Conservation (phyloP, 2,329 filamentous ascomycete genomes). For the Balansia obtecta region DNA sequence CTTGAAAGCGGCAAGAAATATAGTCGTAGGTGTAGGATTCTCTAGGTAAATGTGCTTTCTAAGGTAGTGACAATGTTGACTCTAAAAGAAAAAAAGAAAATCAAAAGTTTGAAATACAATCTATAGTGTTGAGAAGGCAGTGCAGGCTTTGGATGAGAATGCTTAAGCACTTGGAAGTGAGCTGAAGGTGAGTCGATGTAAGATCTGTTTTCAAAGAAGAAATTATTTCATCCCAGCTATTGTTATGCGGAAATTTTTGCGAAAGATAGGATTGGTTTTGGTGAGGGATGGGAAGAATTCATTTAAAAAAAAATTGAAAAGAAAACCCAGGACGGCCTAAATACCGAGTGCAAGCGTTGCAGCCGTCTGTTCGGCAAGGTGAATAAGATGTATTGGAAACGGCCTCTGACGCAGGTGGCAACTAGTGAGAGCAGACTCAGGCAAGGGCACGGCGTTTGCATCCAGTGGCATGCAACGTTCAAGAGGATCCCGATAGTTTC, state of each 20-base stretch:
- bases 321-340: not conserved
- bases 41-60: no score
- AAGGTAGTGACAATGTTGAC: no score
- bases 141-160: not conserved
- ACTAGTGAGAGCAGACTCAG: not conserved
- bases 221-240: no score
- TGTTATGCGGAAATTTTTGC: not conserved
- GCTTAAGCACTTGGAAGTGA: not conserved
- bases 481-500: not conserved
- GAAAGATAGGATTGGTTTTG: not conserved
- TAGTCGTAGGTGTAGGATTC: no score
- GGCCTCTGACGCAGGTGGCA: not conserved
- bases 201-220: not conserved
- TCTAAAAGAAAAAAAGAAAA: no score
- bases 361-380: not conserved
- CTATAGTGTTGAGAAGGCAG: no score
- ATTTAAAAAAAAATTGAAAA: not conserved
- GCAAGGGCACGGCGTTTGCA: not conserved
- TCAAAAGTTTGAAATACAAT: no score
- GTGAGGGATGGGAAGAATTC: not conserved
- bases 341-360: not conserved
- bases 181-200: not conserved
- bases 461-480: not conserved
- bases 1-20: no score
- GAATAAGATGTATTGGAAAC: constrained; percentile 1